phyloP scores from a whole-genome alignment of 2,329 filamentous ascomycete genomes.

The Fusarium dimerum region DNA sequence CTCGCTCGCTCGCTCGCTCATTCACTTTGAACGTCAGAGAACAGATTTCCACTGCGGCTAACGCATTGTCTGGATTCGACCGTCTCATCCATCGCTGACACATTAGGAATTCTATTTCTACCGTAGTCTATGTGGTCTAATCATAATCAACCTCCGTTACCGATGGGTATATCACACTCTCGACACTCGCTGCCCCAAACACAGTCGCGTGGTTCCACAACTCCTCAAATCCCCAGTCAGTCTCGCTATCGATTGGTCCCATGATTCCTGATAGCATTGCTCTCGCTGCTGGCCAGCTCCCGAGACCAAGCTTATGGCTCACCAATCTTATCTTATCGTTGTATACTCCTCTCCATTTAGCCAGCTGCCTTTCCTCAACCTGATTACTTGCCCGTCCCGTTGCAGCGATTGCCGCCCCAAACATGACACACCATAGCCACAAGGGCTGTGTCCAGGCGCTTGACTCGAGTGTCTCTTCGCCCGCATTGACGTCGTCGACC shows the following conservation, averaged over 20 bases:
- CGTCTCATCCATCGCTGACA: too few relatives aligned
- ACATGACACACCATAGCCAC: slow-evolving; percentile 49
- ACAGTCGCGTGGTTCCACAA: slow-evolving; percentile 43
- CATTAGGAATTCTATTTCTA: background rate
- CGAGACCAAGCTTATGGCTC: slow-evolving; percentile 39
- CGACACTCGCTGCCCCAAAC: slow-evolving; percentile 11
- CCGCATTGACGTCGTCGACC: slow-evolving; percentile 44
- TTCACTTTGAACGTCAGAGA: too few relatives aligned
- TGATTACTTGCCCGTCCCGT: slow-evolving; percentile 38
- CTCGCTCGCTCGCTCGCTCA: too few relatives aligned
- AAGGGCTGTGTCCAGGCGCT: slow-evolving; percentile 44
- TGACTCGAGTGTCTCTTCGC: slow-evolving; percentile 40
- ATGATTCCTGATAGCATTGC: slow-evolving; percentile 39
- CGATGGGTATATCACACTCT: slow-evolving; percentile 20
- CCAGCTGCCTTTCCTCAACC: slow-evolving; percentile 40
- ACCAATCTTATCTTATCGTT: slow-evolving; percentile 43
- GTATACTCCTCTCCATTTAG: slow-evolving; percentile 39
- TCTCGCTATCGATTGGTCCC: slow-evolving; percentile 42
- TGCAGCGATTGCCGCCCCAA: slow-evolving; percentile 44
- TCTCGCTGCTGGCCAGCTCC: slow-evolving; percentile 41
- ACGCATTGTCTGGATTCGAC: too few relatives aligned
- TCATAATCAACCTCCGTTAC: slow-evolving; percentile 31
- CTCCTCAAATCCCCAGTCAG: slow-evolving; percentile 40
- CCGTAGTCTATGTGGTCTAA: slow-evolving; percentile 17
- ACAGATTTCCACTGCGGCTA: background rate